Evolutionary conservation across 179 eudicot genomes (phyloP), one percentile per base, ranked within the genome.

Genomic region (Carnegiea gigantea): DNA sequence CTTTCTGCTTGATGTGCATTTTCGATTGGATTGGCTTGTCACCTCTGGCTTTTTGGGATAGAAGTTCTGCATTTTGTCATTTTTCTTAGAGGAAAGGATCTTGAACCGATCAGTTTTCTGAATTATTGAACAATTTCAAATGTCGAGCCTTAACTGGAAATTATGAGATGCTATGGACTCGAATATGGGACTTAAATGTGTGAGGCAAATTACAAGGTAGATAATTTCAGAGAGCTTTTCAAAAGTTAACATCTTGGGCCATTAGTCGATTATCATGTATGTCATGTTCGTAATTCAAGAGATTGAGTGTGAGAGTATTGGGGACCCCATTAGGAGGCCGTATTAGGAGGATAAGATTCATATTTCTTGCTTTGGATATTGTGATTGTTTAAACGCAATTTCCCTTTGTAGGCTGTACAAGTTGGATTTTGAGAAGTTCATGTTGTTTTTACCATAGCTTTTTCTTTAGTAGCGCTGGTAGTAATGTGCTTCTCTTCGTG

Each of bases 291-390:
- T 75, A 20, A 5, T 20, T 68, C 7, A 20, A 36, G 8, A 12
- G 43, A 9, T 14, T 17, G 18, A 24, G 2, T 78, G 18, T 67
- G 43, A n/a, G 74, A 9, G 17, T 18, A 8, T 53, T 40, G 6
- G 67, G 67, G 78, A 33, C 9, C 17, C 33, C 36, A 9, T 23
- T 5, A 15, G 33, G 40, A 59, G n/a, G 18, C 14, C 23, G 17
- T 70, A 70, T 15, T 8, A 49, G 30, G 18, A 60, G 38, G 67
- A 49, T 70, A 44, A 71, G 60, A 73, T 38, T 59, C 49, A 7
- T n/a, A 46, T 21, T 33, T n/a, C 60, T 44, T 43, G 65, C 44
- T 59, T 54, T 80, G 43, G 64, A 73, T 74, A 74, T 43, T 60
- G 53, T 24, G 62, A 21, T n/a, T 18, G 30, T 68, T 62, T 26